Conservation (phyloP, 306 rosid genomes). For the Abrus precatorius region DNA sequence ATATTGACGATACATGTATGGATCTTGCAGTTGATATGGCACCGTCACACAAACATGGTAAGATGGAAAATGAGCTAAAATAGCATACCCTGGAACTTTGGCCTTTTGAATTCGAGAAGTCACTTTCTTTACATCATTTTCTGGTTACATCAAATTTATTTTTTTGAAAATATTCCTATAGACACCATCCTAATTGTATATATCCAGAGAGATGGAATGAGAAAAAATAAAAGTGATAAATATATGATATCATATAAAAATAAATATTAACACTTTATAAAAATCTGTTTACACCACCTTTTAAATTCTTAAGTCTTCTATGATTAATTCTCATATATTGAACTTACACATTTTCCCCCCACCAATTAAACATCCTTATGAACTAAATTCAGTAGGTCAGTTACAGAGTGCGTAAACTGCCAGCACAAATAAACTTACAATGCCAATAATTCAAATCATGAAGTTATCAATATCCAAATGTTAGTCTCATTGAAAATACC, state of each 20-base stretch:
- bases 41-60: background rate
- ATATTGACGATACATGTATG: constrained; percentile 17
- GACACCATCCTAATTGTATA: no score
- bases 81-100: background rate
- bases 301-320: background rate
- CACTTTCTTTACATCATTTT: background rate
- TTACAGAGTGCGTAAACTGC: no score
- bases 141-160: background rate
- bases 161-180: no score
- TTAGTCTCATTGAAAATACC: no score
- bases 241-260: no score
- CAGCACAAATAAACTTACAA: no score
- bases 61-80: constrained; percentile 14
- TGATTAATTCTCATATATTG: background rate
- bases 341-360: background rate
- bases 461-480: no score
- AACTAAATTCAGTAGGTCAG: no score
- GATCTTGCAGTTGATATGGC: background rate
- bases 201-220: no score
- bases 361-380: background rate
- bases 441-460: no score
- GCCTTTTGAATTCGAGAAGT: background rate
- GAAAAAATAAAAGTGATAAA: no score
- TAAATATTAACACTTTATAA: no score
- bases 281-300: background rate